Base-by-base conservation (phyloP, 2,329 filamentous ascomycete genomes). In the Teratosphaeriaceae sp. region DNA sequence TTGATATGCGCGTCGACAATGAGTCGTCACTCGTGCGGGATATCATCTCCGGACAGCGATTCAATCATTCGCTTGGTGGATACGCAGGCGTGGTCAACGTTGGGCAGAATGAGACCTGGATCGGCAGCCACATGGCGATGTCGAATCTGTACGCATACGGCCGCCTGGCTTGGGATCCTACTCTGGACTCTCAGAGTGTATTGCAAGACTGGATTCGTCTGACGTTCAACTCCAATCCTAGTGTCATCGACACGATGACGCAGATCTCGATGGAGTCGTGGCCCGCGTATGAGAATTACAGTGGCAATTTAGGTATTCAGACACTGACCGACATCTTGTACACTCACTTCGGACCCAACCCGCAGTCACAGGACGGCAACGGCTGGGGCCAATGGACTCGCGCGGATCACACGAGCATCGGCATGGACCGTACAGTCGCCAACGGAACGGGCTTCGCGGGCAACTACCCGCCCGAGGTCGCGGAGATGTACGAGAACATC, bases 301-400 rank as follows among this genome's bases (percentile, higher is more conserved):
- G 70, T 0, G 82, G 82, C 3, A 85, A 86, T 50, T 67, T 86
- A 0, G 82, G 82, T 8, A 73, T 83, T 4, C 82, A 85, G 54
- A 85, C 82, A 0, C 60, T 86, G 35, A 79, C 78, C 0, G 80
- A 86, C 53, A 84, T 85, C 42, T 64, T 83, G 0, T 76, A 78
- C 46, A 76, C 74, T 0, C 81, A 85, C 62, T 83, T 76, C 55
- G 82, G 83, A 0, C 80, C 83, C 0, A 83, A 80, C 44, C 80
- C 82, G 1, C 76, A 73, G 7, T 79, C 76, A 0, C 78, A 82
- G 55, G 82, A 86, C 49, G 70, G 71, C 52, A 85, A 84, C 51
- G 73, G 74, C 2, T 85, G 79, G 79, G 82, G 82, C 8, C 81
- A 84, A 57, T 86, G 82, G 80, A 85, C 82, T 0, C 75, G 82